phyloP scores from a whole-genome alignment of 768 basidiomycete genomes.

The Suillus variegatus region DNA sequence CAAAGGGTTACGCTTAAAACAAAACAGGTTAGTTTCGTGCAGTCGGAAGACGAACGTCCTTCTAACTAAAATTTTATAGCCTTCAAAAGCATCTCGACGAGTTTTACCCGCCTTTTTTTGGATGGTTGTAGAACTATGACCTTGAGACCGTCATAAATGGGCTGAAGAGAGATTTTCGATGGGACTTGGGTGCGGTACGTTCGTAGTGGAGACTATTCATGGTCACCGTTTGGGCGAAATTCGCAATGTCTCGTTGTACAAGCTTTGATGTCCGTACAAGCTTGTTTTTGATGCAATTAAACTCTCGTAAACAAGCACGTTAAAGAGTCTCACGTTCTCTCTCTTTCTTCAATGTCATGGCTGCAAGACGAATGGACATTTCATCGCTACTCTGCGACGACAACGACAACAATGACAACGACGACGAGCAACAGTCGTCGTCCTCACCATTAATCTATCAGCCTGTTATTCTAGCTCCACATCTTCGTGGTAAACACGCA shows the following conservation, averaged over 20 bases:
- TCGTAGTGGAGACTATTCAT: constrained; percentile 62
- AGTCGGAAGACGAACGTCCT: neutral
- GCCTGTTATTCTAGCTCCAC: constrained; percentile 34
- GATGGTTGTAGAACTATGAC: constrained; percentile 75
- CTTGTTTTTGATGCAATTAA: too few species aligned
- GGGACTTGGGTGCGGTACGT: constrained; percentile 88
- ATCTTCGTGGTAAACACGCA: constrained; percentile 24
- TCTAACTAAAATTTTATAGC: constrained; percentile 37
- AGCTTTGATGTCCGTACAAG: neutral
- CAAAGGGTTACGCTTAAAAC: constrained; percentile 50
- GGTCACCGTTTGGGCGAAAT: constrained; percentile 61
- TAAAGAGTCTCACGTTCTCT: constrained; percentile 6
- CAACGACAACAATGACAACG: constrained; percentile 35
- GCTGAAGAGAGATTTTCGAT: constrained; percentile 76
- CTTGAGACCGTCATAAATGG: constrained; percentile 79
- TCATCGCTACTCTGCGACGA: constrained; percentile 71
- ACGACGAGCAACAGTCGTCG: constrained; percentile 8
- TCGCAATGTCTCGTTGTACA: constrained; percentile 96
- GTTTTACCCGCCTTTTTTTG: constrained; percentile 61
- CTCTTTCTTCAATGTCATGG: constrained; percentile 39
- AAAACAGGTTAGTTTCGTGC: constrained; percentile 52
- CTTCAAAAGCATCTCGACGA: constrained; percentile 91
- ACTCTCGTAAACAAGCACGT: neutral
- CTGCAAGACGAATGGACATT: constrained; percentile 71
- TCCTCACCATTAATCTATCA: constrained; percentile 16